phyloP scores from a whole-genome alignment of 2,329 filamentous ascomycete genomes.

The Beauveria scarabaeidicola region DNA sequence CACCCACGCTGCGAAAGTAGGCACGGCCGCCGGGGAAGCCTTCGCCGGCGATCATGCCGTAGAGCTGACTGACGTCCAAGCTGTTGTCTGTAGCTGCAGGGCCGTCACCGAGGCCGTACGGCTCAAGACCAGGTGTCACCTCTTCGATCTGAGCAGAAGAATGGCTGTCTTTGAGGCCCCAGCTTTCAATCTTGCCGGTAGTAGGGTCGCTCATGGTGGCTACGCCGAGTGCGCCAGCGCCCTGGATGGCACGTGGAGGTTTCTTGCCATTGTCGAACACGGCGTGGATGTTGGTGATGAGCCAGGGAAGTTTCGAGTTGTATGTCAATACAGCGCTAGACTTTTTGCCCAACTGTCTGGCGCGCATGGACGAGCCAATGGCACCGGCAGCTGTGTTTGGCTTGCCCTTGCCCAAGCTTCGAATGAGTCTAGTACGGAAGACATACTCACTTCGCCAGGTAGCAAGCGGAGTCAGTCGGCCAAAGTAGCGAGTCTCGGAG shows the following conservation, averaged over 20 bases:
- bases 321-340: conserved; percentile 73
- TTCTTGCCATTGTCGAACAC: conserved; percentile 66
- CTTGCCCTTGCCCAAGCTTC: conserved; percentile 75
- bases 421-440: conserved; percentile 71
- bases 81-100: conserved; percentile 73
- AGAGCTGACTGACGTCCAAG: conserved; percentile 83
- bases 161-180: conserved; percentile 71
- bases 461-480: conserved; percentile 71
- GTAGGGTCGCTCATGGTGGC: conserved; percentile 77
- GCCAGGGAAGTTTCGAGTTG: conserved; percentile 71
- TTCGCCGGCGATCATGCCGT: conserved; percentile 77
- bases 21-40: conserved; percentile 74
- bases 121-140: conserved; percentile 60
- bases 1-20: conserved; percentile 67
- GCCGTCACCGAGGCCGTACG: conserved; percentile 71
- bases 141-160: conserved; percentile 72
- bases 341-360: conserved; percentile 50
- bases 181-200: conserved; percentile 66
- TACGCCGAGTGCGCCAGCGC: conserved; percentile 66
- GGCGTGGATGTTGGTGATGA: conserved; percentile 72
- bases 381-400: conserved; percentile 50
- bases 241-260: conserved; percentile 72
- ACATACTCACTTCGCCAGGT: conserved; percentile 97
- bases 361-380: conserved; percentile 43
- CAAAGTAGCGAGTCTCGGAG: conserved; percentile 71